Base-by-base conservation (phyloP, 192 early-diverging fungal species). In the Coemansia sp. region DNA sequence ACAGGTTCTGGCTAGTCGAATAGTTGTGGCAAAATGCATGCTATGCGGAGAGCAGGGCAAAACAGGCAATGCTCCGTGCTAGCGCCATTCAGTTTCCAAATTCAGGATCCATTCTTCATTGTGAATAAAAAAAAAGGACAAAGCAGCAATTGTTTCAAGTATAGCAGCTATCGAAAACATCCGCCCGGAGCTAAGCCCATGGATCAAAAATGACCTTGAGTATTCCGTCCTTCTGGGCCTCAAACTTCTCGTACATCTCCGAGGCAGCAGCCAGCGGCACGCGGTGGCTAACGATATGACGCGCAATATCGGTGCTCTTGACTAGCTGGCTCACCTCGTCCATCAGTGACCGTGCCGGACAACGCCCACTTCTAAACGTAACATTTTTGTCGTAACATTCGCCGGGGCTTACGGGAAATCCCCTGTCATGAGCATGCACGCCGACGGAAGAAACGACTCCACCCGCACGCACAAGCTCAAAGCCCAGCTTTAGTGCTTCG, bases 331-430 rank as follows among this genome's bases (percentile, higher is more conserved):
- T 47, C 8, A 75, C 35, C 28, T 77, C 73, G 7, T 60, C 42
- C 59, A 86, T 72, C 18, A 86, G 54, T 5, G 73, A 69, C 22
- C 72, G 72, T 10, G 68, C 72, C 3, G 81, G 82, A 56, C 82
- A 86, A 7, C 84, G 69, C 10, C 81, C 84, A 30, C 73, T 76
- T 44, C 62, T 59, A 54, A 79, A 81, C 14, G 79, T 81, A 23
- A 84, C 38, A 43, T 86, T 86, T 25, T 86, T 84, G 68, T 84
- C 68, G 32, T 86, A 86, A 22, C 73, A 76, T 42, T 77, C 60
- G 28, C 69, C 69, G 19, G 82, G 81, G 18, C 70, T 77, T 32
- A 86, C 77, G 2, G 84, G 82, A 57, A 82, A 84, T 10, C 65
- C 71, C n/a, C 53, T 58, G 46, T 68, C 58, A 27, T 76, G 77